These are phyloP conservation scores for Rhizopogon sp. DNA, from an alignment of 768 basidiomycete species.

Conservation along the genomic window DNA sequence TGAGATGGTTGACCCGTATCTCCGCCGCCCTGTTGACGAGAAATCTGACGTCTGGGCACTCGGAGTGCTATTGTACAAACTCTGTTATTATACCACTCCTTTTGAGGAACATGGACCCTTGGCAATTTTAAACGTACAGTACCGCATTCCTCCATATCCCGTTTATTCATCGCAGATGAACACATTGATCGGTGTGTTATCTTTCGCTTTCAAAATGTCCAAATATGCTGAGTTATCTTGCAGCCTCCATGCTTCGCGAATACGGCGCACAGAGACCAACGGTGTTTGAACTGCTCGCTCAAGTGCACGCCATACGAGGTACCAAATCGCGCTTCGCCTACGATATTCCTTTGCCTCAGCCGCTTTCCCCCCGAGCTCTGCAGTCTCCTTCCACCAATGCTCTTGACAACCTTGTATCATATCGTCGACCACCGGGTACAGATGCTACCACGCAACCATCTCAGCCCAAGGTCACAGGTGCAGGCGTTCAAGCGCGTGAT, in stretches of 20 bases:
- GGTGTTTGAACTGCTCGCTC: constrained; percentile 79
- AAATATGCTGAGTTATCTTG: constrained; percentile 7
- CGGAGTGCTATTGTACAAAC: constrained; percentile 94
- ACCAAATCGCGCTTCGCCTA: constrained; percentile 81
- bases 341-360: constrained; percentile 41
- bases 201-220: neutral
- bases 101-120: constrained; percentile 97
- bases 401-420: constrained; percentile 36
- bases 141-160: constrained; percentile 85
- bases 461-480: constrained; percentile 28
- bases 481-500: constrained; percentile 67
- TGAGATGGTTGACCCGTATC: constrained; percentile 93
- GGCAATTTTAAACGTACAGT: constrained; percentile 95
- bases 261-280: constrained; percentile 82
- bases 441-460: constrained; percentile 11
- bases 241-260: constrained; percentile 91
- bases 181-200: constrained; percentile 65
- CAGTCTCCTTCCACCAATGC: constrained; percentile 22
- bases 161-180: constrained; percentile 83
- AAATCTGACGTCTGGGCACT: constrained; percentile 98
- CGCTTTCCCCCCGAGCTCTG: constrained; percentile 38
- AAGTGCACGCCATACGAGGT: constrained; percentile 83
- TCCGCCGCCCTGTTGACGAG: constrained; percentile 81
- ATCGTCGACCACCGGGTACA: constrained; percentile 20
- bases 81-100: constrained; percentile 98